Percentiles rank a stretch among this genome's conserved stretches.
These are phyloP conservation scores for Evansstolkia leycettana DNA, from an alignment of 495 filamentous ascomycete species.

Conservation along the genomic window DNA sequence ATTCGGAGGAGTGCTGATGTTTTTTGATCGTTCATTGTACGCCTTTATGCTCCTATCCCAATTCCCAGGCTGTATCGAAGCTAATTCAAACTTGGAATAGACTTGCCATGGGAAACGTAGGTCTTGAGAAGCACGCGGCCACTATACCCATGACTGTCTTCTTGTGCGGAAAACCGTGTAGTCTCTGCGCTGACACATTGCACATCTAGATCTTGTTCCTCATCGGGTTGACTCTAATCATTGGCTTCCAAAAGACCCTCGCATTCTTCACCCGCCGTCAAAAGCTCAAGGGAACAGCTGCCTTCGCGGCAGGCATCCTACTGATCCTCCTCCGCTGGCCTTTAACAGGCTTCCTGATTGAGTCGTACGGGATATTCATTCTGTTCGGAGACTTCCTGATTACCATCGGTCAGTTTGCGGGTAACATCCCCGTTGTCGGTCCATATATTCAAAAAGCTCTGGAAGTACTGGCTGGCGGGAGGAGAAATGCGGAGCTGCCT, in stretches of 20 bases:
- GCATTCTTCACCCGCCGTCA: constrained; percentile 88
- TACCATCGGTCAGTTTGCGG: constrained; percentile 80
- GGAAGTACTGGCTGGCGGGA: constrained; percentile 49
- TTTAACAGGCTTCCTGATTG: constrained; percentile 75
- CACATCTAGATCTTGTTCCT: constrained; percentile 81
- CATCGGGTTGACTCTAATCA: constrained; percentile 85
- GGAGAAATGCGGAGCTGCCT: constrained; percentile 65
- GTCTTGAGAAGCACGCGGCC: too few species aligned
- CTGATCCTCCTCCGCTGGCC: constrained; percentile 86
- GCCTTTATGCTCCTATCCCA: constrained; percentile 8
- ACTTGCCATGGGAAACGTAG: constrained; percentile 83
- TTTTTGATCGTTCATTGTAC: constrained; percentile 93
- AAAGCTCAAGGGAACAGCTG: constrained; percentile 83
- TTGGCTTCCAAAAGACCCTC: constrained; percentile 82
- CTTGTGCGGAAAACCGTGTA: neutral
- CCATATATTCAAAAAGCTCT: constrained; percentile 62
- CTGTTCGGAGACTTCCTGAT: constrained; percentile 93
- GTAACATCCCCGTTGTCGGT: constrained; percentile 74
- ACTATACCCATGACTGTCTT: neutral
- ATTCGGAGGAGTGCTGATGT: constrained; percentile 82
- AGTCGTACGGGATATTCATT: constrained; percentile 84
- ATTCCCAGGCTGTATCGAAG: neutral
- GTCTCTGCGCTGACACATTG: neutral
- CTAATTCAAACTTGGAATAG: constrained; percentile 18
- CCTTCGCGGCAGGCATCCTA: constrained; percentile 72